Evolutionary conservation across 2,329 filamentous ascomycete species (phyloP).

Genomic region (Sordariomycetes sp.): DNA sequence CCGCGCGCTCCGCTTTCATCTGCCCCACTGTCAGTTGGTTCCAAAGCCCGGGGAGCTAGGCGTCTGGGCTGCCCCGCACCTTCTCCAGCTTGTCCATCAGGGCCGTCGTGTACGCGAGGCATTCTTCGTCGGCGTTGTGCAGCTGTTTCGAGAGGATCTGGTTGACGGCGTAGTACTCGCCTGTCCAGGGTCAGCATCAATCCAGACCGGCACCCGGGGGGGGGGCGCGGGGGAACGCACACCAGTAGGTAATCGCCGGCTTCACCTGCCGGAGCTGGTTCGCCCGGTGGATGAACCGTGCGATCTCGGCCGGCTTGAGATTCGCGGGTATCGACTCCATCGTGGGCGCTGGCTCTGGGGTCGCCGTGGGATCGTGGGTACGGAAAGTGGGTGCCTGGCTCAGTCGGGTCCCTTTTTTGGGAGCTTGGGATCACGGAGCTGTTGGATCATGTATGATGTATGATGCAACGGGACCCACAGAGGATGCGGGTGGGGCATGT

Average conservation of each 20-base stretch:
- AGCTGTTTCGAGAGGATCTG: constrained; percentile 74
- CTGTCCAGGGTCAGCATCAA: constrained; percentile 24
- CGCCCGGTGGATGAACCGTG: constrained; percentile 71
- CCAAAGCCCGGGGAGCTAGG: background rate
- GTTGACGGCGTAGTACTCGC: constrained; percentile 85
- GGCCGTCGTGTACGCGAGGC: constrained; percentile 64
- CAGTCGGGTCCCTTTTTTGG: background rate
- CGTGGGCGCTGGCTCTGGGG: background rate
- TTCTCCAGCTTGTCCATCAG: constrained; percentile 88
- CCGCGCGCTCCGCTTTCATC: constrained; percentile 59
- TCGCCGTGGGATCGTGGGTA: background rate
- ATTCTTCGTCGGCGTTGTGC: constrained; percentile 66
- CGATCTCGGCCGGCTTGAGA: constrained; percentile 70
- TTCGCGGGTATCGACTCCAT: constrained; percentile 47
- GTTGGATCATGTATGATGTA: background rate
- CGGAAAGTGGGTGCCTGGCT: background rate
- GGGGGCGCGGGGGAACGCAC: constrained; percentile 36
- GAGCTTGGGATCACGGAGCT: background rate
- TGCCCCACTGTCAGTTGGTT: constrained; percentile 13
- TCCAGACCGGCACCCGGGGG: background rate
- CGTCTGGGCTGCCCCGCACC: constrained; percentile 23
- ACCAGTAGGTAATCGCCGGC: constrained; percentile 90
- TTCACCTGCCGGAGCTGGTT: constrained; percentile 73
- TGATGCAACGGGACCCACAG: background rate
- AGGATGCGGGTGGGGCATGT: background rate